Evolutionary conservation across 78 protist species (phyloP).

Genomic region (Dictyostelium purpureum): DNA sequence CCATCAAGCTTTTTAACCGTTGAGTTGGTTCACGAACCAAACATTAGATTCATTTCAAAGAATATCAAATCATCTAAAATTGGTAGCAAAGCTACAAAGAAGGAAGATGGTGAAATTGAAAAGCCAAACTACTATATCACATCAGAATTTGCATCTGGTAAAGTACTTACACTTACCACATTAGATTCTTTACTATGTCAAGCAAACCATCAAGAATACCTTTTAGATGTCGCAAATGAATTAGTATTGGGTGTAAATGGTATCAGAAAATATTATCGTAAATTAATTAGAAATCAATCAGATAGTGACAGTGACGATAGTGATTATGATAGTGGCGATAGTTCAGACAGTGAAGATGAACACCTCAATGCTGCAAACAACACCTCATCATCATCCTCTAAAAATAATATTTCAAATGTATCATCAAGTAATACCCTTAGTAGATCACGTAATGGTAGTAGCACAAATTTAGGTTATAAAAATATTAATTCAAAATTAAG

Average conservation of each 20-base stretch:
- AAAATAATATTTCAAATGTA: not conserved
- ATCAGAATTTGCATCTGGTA: conserved; percentile 64
- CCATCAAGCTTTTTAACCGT: conserved; percentile 25
- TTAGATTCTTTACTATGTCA: conserved; percentile 60
- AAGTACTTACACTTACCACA: conserved; percentile 35
- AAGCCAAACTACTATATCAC: conserved; percentile 74
- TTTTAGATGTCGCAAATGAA: conserved; percentile 56
- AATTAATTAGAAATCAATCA: not conserved
- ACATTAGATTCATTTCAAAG: conserved; percentile 63
- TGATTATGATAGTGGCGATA: not conserved
- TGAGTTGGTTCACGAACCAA: conserved; percentile 72
- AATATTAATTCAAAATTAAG: not conserved
- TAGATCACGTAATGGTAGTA: conserved; percentile 4
- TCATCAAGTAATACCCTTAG: not conserved
- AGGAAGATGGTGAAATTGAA: conserved; percentile 55
- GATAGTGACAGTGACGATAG: conserved; percentile 1
- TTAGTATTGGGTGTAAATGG: conserved; percentile 69
- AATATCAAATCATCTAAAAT: conserved; percentile 16
- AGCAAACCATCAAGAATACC: conserved; percentile 63
- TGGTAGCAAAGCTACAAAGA: not conserved
- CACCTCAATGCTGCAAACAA: not conserved
- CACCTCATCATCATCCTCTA: not conserved
- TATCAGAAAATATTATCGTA: conserved; percentile 52
- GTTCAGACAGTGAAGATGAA: not conserved
- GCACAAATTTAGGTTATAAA: not conserved